A percentile compares a stretch with the other conserved stretches of the same genome.
phyloP scores from a whole-genome alignment of 2,329 filamentous ascomycete species.

The Plectosphaerella cucumerina region DNA sequence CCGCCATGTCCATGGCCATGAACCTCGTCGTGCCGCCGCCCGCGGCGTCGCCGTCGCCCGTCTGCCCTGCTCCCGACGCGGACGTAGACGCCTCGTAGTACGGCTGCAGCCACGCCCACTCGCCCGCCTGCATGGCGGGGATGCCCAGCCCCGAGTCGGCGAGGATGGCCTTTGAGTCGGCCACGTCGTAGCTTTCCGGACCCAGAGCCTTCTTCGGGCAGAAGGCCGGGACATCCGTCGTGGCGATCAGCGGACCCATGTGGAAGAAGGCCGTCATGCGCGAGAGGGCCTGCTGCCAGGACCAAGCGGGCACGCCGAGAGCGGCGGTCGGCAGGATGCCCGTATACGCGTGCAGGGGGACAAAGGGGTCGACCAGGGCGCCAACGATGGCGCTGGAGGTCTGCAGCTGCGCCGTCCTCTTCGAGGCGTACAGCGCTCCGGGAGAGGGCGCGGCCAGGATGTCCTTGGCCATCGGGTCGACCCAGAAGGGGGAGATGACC shows the following conservation, averaged over 20 bases:
- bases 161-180: background rate
- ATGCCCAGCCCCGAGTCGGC: constrained; percentile 2
- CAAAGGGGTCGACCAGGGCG: constrained; percentile 35
- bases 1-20: background rate
- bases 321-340: constrained; percentile 23
- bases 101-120: constrained; percentile 30
- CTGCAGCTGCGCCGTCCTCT: constrained; percentile 1
- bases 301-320: constrained; percentile 29
- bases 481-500: constrained; percentile 18
- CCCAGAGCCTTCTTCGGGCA: background rate
- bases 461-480: constrained; percentile 6
- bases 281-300: constrained; percentile 24
- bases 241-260: constrained; percentile 26
- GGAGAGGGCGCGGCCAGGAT: constrained; percentile 6
- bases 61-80: background rate
- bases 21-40: background rate
- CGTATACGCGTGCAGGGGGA: constrained; percentile 27
- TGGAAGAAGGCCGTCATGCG: constrained; percentile 37
- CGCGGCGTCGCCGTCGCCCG: too few species aligned
- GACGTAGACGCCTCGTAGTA: constrained; percentile 9
- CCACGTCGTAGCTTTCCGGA: constrained; percentile 3
- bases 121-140: constrained; percentile 13
- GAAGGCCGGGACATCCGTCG: constrained; percentile 11
- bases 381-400: constrained; percentile 25
- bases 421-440: background rate